These are phyloP conservation scores for Mentha longifolia DNA, from an alignment of 257 asterid species.

Conservation along the genomic window DNA sequence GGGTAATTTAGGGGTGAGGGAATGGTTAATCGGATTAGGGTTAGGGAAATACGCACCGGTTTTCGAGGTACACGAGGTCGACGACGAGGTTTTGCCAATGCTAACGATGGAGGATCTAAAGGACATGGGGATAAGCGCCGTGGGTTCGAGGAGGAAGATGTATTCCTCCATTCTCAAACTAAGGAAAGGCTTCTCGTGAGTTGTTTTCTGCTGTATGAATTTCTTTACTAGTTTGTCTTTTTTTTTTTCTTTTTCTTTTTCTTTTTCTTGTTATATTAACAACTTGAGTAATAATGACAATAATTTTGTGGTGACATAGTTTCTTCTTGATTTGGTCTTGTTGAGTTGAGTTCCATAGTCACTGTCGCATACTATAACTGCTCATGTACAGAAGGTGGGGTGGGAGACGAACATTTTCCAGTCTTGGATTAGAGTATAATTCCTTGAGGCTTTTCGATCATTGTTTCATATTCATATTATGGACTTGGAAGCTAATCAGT, in stretches of 20 bases:
- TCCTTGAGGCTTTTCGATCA: slow-evolving; percentile 21
- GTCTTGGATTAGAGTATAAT: slow-evolving; percentile 31
- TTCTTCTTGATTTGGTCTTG: slow-evolving; percentile 32
- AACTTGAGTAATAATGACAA: slow-evolving; percentile 45
- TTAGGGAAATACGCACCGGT: slow-evolving; percentile 75
- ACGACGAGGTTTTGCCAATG: slow-evolving; percentile 82
- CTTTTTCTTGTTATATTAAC: slow-evolving; percentile 30
- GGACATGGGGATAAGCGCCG: slow-evolving; percentile 93
- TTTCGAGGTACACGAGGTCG: slow-evolving; percentile 90
- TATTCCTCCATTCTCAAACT: slow-evolving; percentile 69
- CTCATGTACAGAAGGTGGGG: slow-evolving; percentile 45
- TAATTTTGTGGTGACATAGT: slow-evolving; percentile 41
- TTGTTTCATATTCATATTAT: slow-evolving; percentile 8
- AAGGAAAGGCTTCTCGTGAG: slow-evolving; percentile 72
- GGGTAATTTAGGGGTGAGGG: slow-evolving; percentile 65
- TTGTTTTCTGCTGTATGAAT: slow-evolving; percentile 39
- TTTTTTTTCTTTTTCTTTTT: too few relatives aligned
- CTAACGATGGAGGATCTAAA: slow-evolving; percentile 89
- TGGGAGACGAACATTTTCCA: slow-evolving; percentile 35
- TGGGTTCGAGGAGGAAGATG: slow-evolving; percentile 90
- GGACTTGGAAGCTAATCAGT: slow-evolving; percentile 15
- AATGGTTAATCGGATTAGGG: slow-evolving; percentile 87
- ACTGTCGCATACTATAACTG: slow-evolving; percentile 36
- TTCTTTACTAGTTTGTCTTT: slow-evolving; percentile 37
- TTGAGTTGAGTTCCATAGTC: slow-evolving; percentile 29